A percentile compares a stretch with the other conserved stretches of the same genome.
Conservation (phyloP, 306 rosid species). For the Dryas drummondii region DNA sequence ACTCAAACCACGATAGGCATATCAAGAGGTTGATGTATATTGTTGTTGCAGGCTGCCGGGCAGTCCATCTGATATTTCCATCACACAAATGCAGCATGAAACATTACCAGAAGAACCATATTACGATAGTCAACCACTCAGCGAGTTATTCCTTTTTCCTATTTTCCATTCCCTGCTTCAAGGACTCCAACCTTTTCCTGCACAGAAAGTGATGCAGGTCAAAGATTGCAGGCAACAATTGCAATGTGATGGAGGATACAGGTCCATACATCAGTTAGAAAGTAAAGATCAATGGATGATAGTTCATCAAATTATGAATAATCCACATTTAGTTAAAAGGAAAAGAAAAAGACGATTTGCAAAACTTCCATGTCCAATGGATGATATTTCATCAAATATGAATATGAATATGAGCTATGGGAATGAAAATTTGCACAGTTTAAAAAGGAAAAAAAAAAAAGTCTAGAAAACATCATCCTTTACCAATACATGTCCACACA, state of each 20-base stretch:
- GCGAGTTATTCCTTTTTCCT: conserved; percentile 38
- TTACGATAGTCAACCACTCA: conserved; percentile 28
- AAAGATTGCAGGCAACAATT: conserved; percentile 17
- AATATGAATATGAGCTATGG: neutral
- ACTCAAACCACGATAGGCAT: too few relatives aligned
- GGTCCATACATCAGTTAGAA: neutral
- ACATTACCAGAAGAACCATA: conserved; percentile 46
- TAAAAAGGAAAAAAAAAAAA: neutral
- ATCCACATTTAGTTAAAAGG: neutral
- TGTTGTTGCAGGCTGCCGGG: too few relatives aligned
- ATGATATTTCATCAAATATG: neutral
- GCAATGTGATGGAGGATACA: neutral
- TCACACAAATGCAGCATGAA: conserved; percentile 2
- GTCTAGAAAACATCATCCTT: neutral
- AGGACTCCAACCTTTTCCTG: conserved; percentile 74
- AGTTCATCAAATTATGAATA: neutral
- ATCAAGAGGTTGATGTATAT: too few relatives aligned
- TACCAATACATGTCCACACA: too few relatives aligned
- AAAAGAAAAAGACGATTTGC: neutral
- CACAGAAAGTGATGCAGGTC: conserved; percentile 23
- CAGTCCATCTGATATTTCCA: too few relatives aligned
- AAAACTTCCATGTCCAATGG: neutral
- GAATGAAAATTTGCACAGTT: neutral
- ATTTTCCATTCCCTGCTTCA: conserved; percentile 68
- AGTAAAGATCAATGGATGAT: neutral